Evolutionary conservation across 2,329 filamentous ascomycete species (phyloP).

Genomic region (Neopestalotiopsis clavispora): DNA sequence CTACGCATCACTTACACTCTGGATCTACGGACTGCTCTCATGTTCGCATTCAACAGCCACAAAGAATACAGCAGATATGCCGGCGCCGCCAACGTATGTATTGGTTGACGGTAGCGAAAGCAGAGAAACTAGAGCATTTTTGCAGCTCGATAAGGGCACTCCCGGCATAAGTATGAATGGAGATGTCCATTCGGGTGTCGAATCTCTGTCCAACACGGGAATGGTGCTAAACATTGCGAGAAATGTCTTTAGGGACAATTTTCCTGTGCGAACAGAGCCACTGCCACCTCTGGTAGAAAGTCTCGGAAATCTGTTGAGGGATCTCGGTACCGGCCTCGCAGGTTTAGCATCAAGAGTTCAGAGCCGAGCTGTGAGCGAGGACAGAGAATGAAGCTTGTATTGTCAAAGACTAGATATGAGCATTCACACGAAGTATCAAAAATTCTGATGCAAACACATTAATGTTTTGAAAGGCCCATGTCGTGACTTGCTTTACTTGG

Average conservation of each 20-base stretch:
- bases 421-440: not conserved
- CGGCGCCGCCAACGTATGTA: conserved; percentile 20
- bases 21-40: conserved; percentile 31
- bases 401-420: not conserved
- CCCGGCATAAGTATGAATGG: conserved; percentile 23
- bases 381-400: not conserved
- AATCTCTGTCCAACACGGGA: conserved; percentile 29
- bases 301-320: conserved; percentile 28
- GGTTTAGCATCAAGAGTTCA: conserved; percentile 19
- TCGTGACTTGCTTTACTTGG: too few relatives aligned
- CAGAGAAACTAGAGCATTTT: conserved; percentile 29
- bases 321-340: conserved; percentile 28
- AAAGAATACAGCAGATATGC: conserved; percentile 14
- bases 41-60: conserved; percentile 14
- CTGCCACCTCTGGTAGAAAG: conserved; percentile 37
- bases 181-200: conserved; percentile 19
- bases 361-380: conserved; percentile 26
- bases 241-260: conserved; percentile 31
- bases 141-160: conserved; percentile 29
- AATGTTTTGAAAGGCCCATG: too few relatives aligned
- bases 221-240: conserved; percentile 27
- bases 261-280: conserved; percentile 31
- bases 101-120: conserved; percentile 32
- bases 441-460: too few relatives aligned
- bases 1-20: conserved; percentile 32